These are phyloP conservation scores for Bipolaris bicolor DNA, from an alignment of 2,329 filamentous ascomycete genomes.

Conservation along the genomic window DNA sequence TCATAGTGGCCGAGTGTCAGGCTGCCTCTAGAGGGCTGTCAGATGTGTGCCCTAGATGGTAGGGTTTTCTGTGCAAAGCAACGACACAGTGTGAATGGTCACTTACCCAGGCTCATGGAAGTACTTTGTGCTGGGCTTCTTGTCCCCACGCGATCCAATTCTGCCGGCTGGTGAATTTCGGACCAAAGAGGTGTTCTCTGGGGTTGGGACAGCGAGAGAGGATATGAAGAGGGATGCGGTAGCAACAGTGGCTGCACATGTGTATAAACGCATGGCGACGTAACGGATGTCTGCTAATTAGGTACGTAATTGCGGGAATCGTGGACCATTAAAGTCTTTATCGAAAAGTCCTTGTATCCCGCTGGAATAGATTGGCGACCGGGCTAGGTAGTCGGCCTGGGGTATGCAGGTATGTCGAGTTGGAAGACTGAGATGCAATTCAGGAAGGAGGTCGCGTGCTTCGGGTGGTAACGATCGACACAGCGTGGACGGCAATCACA, in stretches of 20 bases:
- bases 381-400: neutral
- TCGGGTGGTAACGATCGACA: slow-evolving; percentile 1
- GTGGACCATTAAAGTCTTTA: neutral
- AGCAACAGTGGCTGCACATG: slow-evolving; percentile 29
- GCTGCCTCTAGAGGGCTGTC: slow-evolving; percentile 42
- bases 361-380: neutral
- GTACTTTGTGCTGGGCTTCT: slow-evolving; percentile 36
- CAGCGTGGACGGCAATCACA: neutral
- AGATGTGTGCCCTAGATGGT: slow-evolving; percentile 6
- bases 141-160: neutral
- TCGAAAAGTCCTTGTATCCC: neutral
- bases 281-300: neutral
- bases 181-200: neutral
- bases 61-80: neutral
- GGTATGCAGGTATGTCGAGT: neutral
- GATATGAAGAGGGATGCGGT: slow-evolving; percentile 27
- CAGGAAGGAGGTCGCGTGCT: slow-evolving; percentile 17
- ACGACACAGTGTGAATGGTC: neutral
- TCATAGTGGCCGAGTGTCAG: slow-evolving; percentile 75
- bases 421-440: neutral
- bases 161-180: neutral
- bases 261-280: slow-evolving; percentile 36
- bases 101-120: slow-evolving; percentile 50
- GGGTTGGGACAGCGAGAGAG: slow-evolving; percentile 30
- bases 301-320: neutral